Percentiles rank a stretch among this genome's conserved stretches.
Conservation (phyloP, 768 basidiomycete genomes). For the Amylocystis lapponica region DNA sequence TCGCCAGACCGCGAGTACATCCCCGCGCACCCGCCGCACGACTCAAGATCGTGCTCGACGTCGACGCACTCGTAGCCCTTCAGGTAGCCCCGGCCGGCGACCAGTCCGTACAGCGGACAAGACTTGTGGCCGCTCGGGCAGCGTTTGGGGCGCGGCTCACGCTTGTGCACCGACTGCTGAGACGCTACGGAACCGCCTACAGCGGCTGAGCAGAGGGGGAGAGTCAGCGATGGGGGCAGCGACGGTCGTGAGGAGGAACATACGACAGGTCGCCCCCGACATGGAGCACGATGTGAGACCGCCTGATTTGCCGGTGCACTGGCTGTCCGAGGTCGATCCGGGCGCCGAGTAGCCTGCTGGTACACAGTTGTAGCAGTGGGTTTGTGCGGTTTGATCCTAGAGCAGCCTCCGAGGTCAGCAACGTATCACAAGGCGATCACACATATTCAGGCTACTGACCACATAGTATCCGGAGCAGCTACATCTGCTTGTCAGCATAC, state of each 20-base stretch:
- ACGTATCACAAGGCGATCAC: too few species aligned
- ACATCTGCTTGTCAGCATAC: too few species aligned
- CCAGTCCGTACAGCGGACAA: constrained; percentile 11
- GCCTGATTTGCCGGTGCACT: constrained; percentile 10
- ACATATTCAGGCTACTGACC: background rate
- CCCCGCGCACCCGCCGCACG: constrained; percentile 19
- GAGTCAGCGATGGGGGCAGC: background rate
- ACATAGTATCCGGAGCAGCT: constrained; percentile 18
- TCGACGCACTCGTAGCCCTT: constrained; percentile 16
- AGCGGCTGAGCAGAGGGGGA: constrained; percentile 2
- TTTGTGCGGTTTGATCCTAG: constrained; percentile 12
- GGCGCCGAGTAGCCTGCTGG: constrained; percentile 12
- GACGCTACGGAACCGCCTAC: constrained; percentile 10
- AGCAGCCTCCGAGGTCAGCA: background rate
- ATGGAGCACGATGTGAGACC: constrained; percentile 8
- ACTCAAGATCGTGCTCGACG: constrained; percentile 15
- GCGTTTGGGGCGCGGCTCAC: background rate
- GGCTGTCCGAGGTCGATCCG: constrained; percentile 4
- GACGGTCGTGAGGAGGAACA: constrained; percentile 1
- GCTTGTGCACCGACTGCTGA: background rate
- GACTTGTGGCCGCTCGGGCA: constrained; percentile 10
- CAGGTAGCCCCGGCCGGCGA: constrained; percentile 3
- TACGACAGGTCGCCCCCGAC: constrained; percentile 13
- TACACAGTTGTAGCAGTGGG: constrained; percentile 15
- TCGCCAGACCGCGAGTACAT: constrained; percentile 15